phyloP scores from a whole-genome alignment of 495 filamentous ascomycete genomes.

The Beverwykella pulmonaria region DNA sequence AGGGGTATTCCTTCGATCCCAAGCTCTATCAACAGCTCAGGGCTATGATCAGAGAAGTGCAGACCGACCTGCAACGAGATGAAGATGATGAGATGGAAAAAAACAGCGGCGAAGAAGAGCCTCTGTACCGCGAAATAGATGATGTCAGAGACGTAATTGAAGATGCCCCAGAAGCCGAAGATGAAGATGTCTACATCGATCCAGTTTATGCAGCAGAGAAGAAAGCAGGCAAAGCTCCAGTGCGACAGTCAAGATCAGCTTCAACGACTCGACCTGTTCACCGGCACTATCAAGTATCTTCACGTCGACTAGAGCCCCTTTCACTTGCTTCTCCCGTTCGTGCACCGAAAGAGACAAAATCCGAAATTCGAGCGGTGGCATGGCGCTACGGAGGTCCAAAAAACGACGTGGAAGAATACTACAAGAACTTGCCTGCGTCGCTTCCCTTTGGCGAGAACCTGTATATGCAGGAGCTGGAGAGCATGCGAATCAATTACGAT shows the following conservation, averaged over 20 bases:
- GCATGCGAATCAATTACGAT: constrained; percentile 27
- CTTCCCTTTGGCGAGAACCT: constrained; percentile 34
- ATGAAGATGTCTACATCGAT: background rate
- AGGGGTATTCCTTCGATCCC: constrained; percentile 22
- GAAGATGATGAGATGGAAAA: background rate
- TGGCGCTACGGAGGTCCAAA: constrained; percentile 30
- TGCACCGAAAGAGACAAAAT: background rate
- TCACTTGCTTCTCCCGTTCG: background rate
- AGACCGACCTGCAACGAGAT: background rate
- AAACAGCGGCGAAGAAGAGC: background rate
- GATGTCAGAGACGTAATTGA: background rate
- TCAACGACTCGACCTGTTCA: too few relatives aligned
- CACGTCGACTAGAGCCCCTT: background rate
- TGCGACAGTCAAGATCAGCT: background rate
- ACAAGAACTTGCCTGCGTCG: constrained; percentile 26
- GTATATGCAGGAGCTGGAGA: constrained; percentile 24
- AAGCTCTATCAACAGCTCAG: constrained; percentile 20
- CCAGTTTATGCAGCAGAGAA: background rate
- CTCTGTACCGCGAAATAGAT: background rate
- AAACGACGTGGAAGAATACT: constrained; percentile 31
- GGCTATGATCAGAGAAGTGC: constrained; percentile 15
- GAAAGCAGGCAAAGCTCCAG: background rate
- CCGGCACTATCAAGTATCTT: too few relatives aligned
- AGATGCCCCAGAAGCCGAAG: background rate
- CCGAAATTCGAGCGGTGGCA: background rate